Evolutionary conservation across 805 yeast genomes (phyloP).

Genomic region (Barnettozyma sucrosica): DNA sequence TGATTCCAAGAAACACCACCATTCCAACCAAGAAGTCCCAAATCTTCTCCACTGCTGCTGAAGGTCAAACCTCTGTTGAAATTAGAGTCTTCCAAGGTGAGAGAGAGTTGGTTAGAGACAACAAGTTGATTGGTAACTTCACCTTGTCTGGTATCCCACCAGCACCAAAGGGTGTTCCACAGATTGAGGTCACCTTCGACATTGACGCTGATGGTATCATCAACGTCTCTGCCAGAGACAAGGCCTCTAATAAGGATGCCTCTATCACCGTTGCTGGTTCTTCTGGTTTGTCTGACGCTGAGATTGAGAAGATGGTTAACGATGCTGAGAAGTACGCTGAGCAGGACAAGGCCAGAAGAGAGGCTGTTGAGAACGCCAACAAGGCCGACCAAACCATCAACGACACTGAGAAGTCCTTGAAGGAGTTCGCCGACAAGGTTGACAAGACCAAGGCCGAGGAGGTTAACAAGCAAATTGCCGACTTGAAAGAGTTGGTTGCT

Average conservation of each 20-base stretch:
- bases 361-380: conserved; percentile 71
- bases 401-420: conserved; percentile 82
- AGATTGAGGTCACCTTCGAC: conserved; percentile 69
- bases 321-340: conserved; percentile 58
- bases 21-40: conserved; percentile 97
- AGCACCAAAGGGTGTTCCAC: conserved; percentile 77
- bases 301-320: conserved; percentile 52
- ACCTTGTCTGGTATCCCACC: conserved; percentile 68
- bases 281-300: conserved; percentile 57
- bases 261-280: conserved; percentile 61
- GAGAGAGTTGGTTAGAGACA: conserved; percentile 71
- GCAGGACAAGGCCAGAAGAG: conserved; percentile 50
- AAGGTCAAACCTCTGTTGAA: conserved; percentile 79
- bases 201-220: conserved; percentile 81
- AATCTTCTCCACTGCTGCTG: conserved; percentile 81
- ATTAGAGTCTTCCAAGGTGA: conserved; percentile 80
- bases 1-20: conserved; percentile 35
- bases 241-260: conserved; percentile 75
- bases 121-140: conserved; percentile 73
- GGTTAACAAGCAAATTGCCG: conserved; percentile 36
- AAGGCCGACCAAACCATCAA: conserved; percentile 75
- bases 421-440: conserved; percentile 64
- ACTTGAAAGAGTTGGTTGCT: conserved; percentile 66
- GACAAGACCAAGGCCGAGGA: conserved; percentile 50
- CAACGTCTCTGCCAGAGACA: conserved; percentile 79